Evolutionary conservation across 164 flowering plant species (phyloP), one percentile per base, ranked within the genome.

Genomic region (Kalanchoe fedtschenkoi): DNA sequence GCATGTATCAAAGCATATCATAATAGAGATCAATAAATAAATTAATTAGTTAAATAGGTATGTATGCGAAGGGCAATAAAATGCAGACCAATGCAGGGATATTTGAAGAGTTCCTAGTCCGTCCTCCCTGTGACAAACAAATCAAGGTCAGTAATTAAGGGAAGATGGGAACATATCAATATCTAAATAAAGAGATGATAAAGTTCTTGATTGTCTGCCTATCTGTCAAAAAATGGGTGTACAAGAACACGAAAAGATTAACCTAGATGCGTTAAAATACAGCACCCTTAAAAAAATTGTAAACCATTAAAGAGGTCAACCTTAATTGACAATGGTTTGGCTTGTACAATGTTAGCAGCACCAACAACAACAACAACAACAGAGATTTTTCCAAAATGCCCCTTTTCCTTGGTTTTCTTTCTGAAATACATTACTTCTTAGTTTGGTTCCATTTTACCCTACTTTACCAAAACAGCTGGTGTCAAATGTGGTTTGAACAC

Each of bases 51-150:
- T 41, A 3, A 19, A 56, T 4, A 19, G 19, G 28, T 58, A 11
- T 32, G 3, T 22, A 64, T 5, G 16, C 33, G 60, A 32, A 32
- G 21, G 22, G 32, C 34, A 34, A 15, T 51, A 3, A 37, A 38
- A 63, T 47, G 41, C 80, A 65, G 76, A 86, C 88, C 85, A 86
- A 24, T 72, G 72, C 84, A 46, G 87, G 80, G 32, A 60, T 66
- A 34, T 43, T 72, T 57, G 80, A 77, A 32, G 85, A 84, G 53
- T 81, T 78, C 62, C 55, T 47, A 44, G n/a, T 51, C 68, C 61
- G 56, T 63, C 68, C 67, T 37, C 53, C 74, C 90, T 86, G 86
- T 61, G 61, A 47, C 66, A 19, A 33, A 26, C 41, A 55, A 69
- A 41, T 43, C 34, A 62, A 21, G 26, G 54, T 0, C 11, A 22